Conservation (phyloP, 2,329 filamentous ascomycete species). For the Scedosporium boydii region DNA sequence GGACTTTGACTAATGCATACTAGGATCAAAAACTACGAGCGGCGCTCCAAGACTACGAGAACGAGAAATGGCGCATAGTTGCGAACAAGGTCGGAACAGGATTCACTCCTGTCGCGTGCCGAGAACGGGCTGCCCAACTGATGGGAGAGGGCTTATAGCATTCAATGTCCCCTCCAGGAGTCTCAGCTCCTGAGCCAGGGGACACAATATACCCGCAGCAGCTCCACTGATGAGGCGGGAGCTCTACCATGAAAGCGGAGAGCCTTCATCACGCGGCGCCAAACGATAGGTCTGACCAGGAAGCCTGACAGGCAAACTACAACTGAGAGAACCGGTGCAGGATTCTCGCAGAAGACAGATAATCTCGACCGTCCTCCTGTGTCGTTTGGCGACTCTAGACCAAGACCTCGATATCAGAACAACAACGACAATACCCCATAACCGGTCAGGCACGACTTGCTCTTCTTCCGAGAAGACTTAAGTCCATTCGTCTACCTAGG, state of each 20-base stretch:
- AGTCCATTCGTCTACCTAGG: no score
- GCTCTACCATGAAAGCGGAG: constrained; percentile 8
- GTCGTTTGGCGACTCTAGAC: not conserved
- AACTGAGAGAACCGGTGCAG: not conserved
- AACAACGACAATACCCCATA: not conserved
- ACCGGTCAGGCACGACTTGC: not conserved
- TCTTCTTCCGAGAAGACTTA: not conserved
- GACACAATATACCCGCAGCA: constrained; percentile 37
- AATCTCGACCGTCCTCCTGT: not conserved
- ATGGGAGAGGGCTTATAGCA: constrained; percentile 43
- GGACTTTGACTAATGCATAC: constrained; percentile 6
- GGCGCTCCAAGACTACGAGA: constrained; percentile 76
- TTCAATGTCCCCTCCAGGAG: constrained; percentile 42
- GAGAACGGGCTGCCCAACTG: constrained; percentile 65
- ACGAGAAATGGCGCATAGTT: constrained; percentile 87
- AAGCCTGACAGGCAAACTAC: not conserved
- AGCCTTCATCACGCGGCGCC: not conserved
- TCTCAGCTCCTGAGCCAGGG: constrained; percentile 33
- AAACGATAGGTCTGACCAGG: not conserved
- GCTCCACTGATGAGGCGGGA: constrained; percentile 20
- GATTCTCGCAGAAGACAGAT: not conserved
- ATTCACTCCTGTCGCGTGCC: constrained; percentile 79
- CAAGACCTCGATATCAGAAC: not conserved
- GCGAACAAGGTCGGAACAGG: constrained; percentile 84
- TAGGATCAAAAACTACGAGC: constrained; percentile 70